Evolutionary conservation across 169 alveolate genomes (phyloP), one percentile per base, ranked within the genome.

Genomic region (Amoebophrya sp.): DNA sequence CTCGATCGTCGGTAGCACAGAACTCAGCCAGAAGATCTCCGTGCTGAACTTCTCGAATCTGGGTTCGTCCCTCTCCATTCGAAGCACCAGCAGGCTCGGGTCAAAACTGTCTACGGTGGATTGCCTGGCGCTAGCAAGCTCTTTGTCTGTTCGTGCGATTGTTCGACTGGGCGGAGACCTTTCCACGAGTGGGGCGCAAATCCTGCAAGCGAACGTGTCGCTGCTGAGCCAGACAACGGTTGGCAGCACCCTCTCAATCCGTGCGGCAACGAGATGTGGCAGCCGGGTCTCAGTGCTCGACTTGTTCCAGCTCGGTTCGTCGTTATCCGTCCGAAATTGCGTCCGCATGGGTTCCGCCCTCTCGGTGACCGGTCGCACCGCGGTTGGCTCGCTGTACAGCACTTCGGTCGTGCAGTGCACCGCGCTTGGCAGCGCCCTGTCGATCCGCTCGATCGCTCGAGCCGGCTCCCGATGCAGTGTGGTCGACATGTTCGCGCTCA

Each of bases 391-490:
- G 38, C 10, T 7, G 23, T 35, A 18, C 77, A 39, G 91, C 35
- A 7, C 18, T 18, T 47, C 66, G 29, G 53, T 32, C 25, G 35
- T 89, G 40, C 35, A 89, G 40, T 23, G 10, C 35, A 25, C 66
- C 66, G 40, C 54, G 38, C 91, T 89, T 18, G 91, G 91, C 47
- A 89, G 91, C 91, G 29, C 77, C 66, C 38, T 89, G 53, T 89
- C 91, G 53, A 0, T 89, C 38, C 91, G 91, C 7, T 89, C 91
- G 54, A 12, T 39, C 38, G 38, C 33, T 12, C 3, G 91, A 12
- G 40, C 1, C 14, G 91, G 91, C 1, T 39, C 40, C 35, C 23
- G 91, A 10, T 39, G 40, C 47, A n/a, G 53, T 7, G 35, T 41
- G 39, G 29, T 33, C 54, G 18, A 39, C 54, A 18, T n/a, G 66